These are phyloP conservation scores for Oemleria cerasiformis DNA, from an alignment of 306 rosid genomes.

Conservation along the genomic window DNA sequence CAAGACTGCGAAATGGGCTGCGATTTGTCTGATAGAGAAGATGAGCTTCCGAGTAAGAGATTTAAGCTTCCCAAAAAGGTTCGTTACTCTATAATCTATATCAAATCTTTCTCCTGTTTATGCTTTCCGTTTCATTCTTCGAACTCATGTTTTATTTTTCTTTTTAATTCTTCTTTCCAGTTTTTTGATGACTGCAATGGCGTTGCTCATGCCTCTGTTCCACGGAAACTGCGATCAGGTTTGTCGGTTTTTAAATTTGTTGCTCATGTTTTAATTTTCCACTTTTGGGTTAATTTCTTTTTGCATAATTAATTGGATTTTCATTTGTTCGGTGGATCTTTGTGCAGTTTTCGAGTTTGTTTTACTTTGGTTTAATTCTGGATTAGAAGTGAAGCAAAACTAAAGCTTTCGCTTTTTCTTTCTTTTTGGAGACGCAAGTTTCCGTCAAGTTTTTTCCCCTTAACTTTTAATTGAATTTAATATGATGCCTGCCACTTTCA, in stretches of 20 bases:
- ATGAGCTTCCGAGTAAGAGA: constrained; percentile 34
- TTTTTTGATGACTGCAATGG: constrained; percentile 45
- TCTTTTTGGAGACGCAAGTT: constrained; percentile 29
- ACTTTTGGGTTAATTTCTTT: neutral
- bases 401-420: constrained; percentile 35
- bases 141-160: too few relatives aligned
- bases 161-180: constrained; percentile 22
- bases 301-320: neutral
- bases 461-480: constrained; percentile 17
- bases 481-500: constrained; percentile 19
- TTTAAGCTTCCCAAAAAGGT: constrained; percentile 53
- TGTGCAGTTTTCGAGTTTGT: constrained; percentile 1
- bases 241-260: constrained; percentile 12
- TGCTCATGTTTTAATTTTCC: constrained; percentile 2
- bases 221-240: constrained; percentile 81
- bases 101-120: constrained; percentile 3
- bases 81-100: neutral
- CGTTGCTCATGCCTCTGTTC: constrained; percentile 63
- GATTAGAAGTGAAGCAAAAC: constrained; percentile 44
- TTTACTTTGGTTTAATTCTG: constrained; percentile 22
- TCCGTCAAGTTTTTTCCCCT: constrained; percentile 14
- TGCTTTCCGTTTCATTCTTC: neutral
- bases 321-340: constrained; percentile 15
- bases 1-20: constrained; percentile 47
- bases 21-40: constrained; percentile 35